Percentiles rank a stretch among this genome's conserved stretches.
These are phyloP conservation scores for Mycena amicta DNA, from an alignment of 768 basidiomycete genomes.

Conservation along the genomic window DNA sequence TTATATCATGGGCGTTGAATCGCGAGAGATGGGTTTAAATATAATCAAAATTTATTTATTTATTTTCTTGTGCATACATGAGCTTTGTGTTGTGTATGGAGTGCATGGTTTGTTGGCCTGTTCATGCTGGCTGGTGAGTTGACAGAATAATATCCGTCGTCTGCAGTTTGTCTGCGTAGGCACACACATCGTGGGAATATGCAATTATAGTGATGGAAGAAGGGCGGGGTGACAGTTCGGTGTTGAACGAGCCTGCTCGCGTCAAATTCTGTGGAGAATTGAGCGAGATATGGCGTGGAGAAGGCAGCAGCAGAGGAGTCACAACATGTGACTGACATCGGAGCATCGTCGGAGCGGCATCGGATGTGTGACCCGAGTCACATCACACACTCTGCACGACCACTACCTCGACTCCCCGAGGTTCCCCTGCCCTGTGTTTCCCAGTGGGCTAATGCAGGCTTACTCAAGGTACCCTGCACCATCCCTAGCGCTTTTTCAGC, in stretches of 20 bases:
- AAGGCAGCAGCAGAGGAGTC: not conserved
- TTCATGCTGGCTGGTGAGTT: not conserved
- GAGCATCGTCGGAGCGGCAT: no score
- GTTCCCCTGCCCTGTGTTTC: not conserved
- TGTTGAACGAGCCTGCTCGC: not conserved
- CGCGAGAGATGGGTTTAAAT: slow-evolving; percentile 15
- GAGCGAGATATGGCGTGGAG: not conserved
- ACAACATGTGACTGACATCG: no score
- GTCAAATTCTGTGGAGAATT: not conserved
- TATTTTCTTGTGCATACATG: not conserved
- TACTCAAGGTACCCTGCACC: no score
- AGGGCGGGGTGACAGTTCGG: not conserved
- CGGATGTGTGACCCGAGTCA: no score
- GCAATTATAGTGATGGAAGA: no score
- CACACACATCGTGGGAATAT: no score
- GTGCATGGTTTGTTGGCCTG: not conserved
- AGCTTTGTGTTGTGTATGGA: not conserved
- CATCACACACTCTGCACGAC: not conserved
- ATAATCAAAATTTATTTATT: slow-evolving; percentile 1
- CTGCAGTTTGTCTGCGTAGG: no score
- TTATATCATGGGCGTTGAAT: slow-evolving; percentile 27
- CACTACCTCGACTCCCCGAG: not conserved
- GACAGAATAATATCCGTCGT: not conserved
- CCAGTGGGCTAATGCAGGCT: not conserved
- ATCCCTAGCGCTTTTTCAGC: no score